Evolutionary conservation across 768 basidiomycete species (phyloP), one percentile per base, ranked within the genome.

Genomic region (Boletus coccyginus): DNA sequence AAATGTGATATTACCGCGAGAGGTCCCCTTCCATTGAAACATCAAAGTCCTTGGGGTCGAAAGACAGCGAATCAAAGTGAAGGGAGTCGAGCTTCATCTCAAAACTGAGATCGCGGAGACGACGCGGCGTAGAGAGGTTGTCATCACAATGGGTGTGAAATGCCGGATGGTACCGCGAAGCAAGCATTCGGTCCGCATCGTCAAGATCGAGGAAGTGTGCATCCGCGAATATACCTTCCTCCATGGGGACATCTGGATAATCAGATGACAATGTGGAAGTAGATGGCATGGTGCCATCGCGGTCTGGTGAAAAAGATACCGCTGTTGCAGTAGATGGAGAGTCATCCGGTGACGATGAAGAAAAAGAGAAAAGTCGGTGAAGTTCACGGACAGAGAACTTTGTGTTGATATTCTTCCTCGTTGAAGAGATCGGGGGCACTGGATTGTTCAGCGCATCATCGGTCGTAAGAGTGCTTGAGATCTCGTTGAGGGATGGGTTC

Each of bases 31-130:
- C 62, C 70, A 59, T 61, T 41, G 60, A 50, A 32, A 72, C 38
- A 51, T 69, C 57, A 66, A 87, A 86, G 40, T 75, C 76, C 59
- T 85, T 81, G 27, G 78, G 77, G 66, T 90, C 85, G 53, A 90
- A 86, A 51, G 84, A 86, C 44, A 90, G 61, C 1, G 80, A 76
- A 60, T 90, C 88, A 66, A 90, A 90, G 66, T 87, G 86, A 52
- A 90, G 74, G 33, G 88, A 88, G 64, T 88, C 85, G 14, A 90
- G 81, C 38, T 72, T 75, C 85, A 87, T 83, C 74, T 90, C 85
- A 48, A 85, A 71, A 58, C 78, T 80, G 58, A 72, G 57, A 49
- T 86, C 80, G 35, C 64, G 70, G 38, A 67, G 64, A 39, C 50
- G 69, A 47, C 39, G 48, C 17, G 52, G 48, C 11, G 50, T 33